Percentiles rank a stretch among this genome's conserved stretches.
Evolutionary conservation across 2,329 filamentous ascomycete genomes (phyloP).

Genomic region (Thyridium curvatum): DNA sequence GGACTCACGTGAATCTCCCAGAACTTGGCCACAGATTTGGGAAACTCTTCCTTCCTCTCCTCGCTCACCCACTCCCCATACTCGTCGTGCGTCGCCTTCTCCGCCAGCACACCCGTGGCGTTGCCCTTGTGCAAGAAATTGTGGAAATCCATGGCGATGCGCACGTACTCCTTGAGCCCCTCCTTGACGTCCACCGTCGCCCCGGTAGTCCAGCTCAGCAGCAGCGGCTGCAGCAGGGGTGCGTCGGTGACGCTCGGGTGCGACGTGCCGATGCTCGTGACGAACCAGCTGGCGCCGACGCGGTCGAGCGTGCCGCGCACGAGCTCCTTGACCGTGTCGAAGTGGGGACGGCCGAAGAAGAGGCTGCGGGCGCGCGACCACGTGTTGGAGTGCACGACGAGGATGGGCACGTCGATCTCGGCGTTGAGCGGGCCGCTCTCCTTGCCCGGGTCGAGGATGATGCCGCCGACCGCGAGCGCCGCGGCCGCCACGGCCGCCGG

Average conservation of each 20-base stretch:
- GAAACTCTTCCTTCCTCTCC: too few species aligned
- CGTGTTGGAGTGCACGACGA: constrained; percentile 58
- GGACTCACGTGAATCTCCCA: too few species aligned
- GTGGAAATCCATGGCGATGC: constrained; percentile 51
- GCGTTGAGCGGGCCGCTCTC: constrained; percentile 54
- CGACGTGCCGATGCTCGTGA: constrained; percentile 46
- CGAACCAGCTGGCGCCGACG: constrained; percentile 43
- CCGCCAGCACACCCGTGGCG: constrained; percentile 39
- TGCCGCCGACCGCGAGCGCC: constrained; percentile 51
- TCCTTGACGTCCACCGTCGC: constrained; percentile 50
- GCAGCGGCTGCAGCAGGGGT: constrained; percentile 54
- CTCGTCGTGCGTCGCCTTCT: constrained; percentile 25
- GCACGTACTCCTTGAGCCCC: constrained; percentile 54
- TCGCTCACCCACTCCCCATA: too few species aligned
- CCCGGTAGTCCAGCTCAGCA: constrained; percentile 56
- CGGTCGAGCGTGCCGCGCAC: constrained; percentile 38
- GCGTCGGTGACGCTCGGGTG: constrained; percentile 64
- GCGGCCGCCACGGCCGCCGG: too few species aligned
- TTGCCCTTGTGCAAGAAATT: constrained; percentile 35
- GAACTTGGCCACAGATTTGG: too few species aligned
- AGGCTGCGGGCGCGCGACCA: constrained; percentile 52
- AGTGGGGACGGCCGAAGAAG: constrained; percentile 60
- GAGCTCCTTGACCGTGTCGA: constrained; percentile 53
- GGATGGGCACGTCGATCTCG: constrained; percentile 49
- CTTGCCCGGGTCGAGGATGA: constrained; percentile 63